Conservation (phyloP, 2,329 filamentous ascomycete genomes). For the Curvularia hawaiiensis region DNA sequence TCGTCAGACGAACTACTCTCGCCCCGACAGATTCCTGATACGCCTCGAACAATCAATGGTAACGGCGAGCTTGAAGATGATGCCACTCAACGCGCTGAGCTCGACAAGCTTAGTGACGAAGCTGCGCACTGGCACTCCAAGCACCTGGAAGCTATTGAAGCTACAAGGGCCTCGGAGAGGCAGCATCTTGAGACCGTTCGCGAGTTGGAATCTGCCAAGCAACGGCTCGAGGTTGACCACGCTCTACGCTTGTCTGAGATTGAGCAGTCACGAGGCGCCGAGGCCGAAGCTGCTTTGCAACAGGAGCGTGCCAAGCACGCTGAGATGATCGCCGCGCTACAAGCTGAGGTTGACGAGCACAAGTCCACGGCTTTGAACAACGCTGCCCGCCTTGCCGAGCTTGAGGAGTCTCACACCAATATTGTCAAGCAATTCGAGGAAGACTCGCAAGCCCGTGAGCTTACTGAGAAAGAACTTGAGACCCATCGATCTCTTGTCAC, state of each 20-base stretch:
- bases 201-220: constrained; percentile 70
- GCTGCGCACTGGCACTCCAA: constrained; percentile 76
- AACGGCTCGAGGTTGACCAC: constrained; percentile 45
- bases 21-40: constrained; percentile 17
- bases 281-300: constrained; percentile 43
- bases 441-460: constrained; percentile 64
- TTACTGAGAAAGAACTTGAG: constrained; percentile 58
- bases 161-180: constrained; percentile 73
- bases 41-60: constrained; percentile 8
- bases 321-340: constrained; percentile 63
- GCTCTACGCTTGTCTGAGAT: constrained; percentile 36
- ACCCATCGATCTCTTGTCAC: constrained; percentile 57
- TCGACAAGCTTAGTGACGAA: constrained; percentile 72
- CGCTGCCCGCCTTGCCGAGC: constrained; percentile 69
- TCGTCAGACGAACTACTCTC: constrained; percentile 26
- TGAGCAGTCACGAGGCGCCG: constrained; percentile 35
- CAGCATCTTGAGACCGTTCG: constrained; percentile 73
- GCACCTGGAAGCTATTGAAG: constrained; percentile 72
- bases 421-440: constrained; percentile 72
- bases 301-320: constrained; percentile 53
- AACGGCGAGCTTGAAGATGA: constrained; percentile 30
- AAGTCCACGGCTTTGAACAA: constrained; percentile 74
- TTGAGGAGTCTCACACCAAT: constrained; percentile 73
- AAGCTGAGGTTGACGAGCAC: constrained; percentile 80
- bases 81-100: constrained; percentile 58